Percentiles rank a stretch among this genome's conserved stretches.
Conservation (phyloP, 495 filamentous ascomycete genomes). For the Sporormia fimetaria region DNA sequence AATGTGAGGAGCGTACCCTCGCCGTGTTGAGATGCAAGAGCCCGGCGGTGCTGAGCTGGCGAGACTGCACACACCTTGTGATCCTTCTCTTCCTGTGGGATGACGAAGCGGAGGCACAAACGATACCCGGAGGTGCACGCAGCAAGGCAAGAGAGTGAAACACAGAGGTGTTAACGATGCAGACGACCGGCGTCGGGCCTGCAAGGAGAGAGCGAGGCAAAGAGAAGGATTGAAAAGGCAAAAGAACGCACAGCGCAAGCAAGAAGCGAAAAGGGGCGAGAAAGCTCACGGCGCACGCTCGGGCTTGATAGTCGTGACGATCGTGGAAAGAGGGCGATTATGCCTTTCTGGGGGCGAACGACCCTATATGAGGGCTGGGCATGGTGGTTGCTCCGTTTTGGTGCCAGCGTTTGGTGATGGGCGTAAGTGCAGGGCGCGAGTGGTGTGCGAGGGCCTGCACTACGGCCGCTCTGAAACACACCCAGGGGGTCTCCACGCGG, state of each 20-base stretch:
- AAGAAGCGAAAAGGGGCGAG: constrained; percentile 2
- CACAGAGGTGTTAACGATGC: constrained; percentile 7
- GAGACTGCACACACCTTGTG: too few species aligned
- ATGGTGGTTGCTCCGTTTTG: constrained; percentile 14
- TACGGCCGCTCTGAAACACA: constrained; percentile 4
- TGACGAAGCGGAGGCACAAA: too few species aligned
- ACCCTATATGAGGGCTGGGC: constrained; percentile 2
- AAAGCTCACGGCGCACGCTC: neutral
- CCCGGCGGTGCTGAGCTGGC: too few species aligned
- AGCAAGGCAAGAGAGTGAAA: constrained; percentile 6
- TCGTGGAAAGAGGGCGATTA: constrained; percentile 14
- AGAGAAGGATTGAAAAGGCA: constrained; percentile 4
- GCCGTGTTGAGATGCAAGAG: too few species aligned
- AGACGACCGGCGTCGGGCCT: constrained; percentile 13
- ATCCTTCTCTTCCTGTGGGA: too few species aligned
- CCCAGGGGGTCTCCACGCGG: neutral
- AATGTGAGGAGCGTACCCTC: too few species aligned
- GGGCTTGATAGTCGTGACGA: constrained; percentile 17
- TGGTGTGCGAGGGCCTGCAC: neutral
- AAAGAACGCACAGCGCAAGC: constrained; percentile 13
- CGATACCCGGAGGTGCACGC: too few species aligned
- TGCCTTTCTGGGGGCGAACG: constrained; percentile 10
- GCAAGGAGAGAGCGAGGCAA: constrained; percentile 16
- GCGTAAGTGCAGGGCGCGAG: neutral
- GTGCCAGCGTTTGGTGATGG: constrained; percentile 10